Evolutionary conservation across 2,329 filamentous ascomycete genomes (phyloP).

Genomic region (Ophiostoma novo-ulmi): DNA sequence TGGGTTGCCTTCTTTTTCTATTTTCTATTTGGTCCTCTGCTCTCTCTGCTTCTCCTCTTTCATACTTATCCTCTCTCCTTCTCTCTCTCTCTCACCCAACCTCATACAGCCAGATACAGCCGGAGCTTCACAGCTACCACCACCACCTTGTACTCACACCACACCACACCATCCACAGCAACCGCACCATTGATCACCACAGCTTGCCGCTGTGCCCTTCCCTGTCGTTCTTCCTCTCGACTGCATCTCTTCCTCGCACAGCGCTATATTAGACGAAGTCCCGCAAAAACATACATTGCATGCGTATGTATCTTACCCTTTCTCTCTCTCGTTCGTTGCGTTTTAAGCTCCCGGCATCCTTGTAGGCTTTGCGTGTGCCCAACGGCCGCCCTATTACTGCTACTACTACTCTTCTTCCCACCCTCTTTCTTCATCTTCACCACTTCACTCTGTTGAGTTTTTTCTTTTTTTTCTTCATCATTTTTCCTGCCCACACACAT

Average conservation of each 20-base stretch:
- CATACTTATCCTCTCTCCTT: not conserved
- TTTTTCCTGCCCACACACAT: constrained; percentile 5
- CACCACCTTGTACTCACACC: not conserved
- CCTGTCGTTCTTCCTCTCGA: constrained; percentile 11
- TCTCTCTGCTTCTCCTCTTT: constrained; percentile 5
- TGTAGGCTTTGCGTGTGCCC: constrained; percentile 19
- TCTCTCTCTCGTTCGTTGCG: not conserved
- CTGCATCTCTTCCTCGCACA: constrained; percentile 19
- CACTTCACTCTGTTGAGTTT: not conserved
- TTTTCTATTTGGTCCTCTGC: not conserved
- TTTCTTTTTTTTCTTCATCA: not conserved
- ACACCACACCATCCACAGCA: constrained; percentile 13
- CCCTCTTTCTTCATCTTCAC: constrained; percentile 2
- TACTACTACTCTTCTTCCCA: constrained; percentile 1
- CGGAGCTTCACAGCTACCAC: not conserved
- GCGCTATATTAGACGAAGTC: constrained; percentile 22
- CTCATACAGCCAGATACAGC: not conserved
- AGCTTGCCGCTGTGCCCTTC: constrained; percentile 20
- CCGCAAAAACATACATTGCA: constrained; percentile 11
- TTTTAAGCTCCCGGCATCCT: constrained; percentile 17
- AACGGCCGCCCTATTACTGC: constrained; percentile 17
- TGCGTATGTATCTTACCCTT: constrained; percentile 13
- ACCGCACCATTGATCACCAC: not conserved
- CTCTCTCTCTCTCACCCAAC: not conserved
- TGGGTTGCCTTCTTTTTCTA: not conserved